phyloP scores from a whole-genome alignment of 768 basidiomycete species.

The Exidia glandulosa region DNA sequence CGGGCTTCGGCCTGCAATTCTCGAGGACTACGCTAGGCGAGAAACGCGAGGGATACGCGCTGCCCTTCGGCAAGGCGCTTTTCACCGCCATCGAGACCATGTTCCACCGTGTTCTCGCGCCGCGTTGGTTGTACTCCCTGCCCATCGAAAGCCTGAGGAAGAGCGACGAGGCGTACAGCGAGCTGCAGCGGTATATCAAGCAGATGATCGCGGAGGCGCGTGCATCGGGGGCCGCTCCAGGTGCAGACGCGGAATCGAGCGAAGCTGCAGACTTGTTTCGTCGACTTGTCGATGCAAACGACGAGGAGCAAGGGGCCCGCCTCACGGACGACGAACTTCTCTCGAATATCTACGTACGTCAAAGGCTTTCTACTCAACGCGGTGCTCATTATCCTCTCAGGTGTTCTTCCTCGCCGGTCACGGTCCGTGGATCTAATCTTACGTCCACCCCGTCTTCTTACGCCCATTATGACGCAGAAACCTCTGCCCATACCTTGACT shows the following conservation, averaged over 20 bases:
- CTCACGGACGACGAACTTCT: constrained; percentile 9
- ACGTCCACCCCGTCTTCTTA: background rate
- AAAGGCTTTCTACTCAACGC: background rate
- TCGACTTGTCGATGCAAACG: constrained; percentile 8
- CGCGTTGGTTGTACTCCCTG: constrained; percentile 3
- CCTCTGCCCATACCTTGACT: constrained; percentile 14
- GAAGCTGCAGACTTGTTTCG: constrained; percentile 8
- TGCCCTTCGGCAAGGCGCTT: constrained; percentile 20
- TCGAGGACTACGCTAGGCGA: constrained; percentile 18
- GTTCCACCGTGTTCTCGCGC: constrained; percentile 17
- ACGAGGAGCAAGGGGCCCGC: constrained; percentile 4
- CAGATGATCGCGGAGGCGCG: constrained; percentile 30
- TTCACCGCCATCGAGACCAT: constrained; percentile 13
- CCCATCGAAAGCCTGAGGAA: constrained; percentile 19
- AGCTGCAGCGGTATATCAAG: constrained; percentile 28
- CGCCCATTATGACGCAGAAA: constrained; percentile 7
- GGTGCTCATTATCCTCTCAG: background rate
- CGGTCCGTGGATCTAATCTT: background rate
- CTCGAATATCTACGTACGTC: constrained; percentile 10
- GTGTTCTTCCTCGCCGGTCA: constrained; percentile 17
- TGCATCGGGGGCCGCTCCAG: background rate
- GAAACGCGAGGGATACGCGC: constrained; percentile 17
- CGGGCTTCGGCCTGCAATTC: constrained; percentile 30
- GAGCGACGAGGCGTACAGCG: constrained; percentile 23
- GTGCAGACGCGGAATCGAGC: background rate